Evolutionary conservation across 2,329 filamentous ascomycete species (phyloP).

Genomic region (Trichoderma harzianum): DNA sequence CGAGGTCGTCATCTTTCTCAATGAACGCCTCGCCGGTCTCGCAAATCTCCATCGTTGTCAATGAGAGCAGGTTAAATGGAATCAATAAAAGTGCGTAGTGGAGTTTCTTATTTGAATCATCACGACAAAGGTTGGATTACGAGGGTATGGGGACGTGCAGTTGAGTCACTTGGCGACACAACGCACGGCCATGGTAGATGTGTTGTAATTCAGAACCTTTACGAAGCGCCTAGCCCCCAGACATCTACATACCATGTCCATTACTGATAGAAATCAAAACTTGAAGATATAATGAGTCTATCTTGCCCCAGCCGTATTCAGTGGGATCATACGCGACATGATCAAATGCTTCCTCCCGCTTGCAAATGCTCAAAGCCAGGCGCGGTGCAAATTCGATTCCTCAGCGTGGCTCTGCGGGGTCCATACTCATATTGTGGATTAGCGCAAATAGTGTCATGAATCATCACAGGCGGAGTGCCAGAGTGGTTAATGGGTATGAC

Average conservation of each 20-base stretch:
- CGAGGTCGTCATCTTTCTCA: too few relatives aligned
- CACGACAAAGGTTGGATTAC: too few relatives aligned
- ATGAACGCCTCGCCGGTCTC: too few relatives aligned
- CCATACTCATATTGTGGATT: neutral
- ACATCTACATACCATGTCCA: neutral
- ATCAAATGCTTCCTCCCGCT: neutral
- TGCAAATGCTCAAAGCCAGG: neutral
- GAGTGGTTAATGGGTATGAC: slow-evolving; percentile 20
- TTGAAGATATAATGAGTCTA: neutral
- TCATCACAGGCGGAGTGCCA: slow-evolving; percentile 14
- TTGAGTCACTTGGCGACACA: too few relatives aligned
- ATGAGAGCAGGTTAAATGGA: too few relatives aligned
- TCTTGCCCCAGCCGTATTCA: neutral
- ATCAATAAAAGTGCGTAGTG: too few relatives aligned
- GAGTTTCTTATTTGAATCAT: too few relatives aligned
- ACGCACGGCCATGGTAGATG: too few relatives aligned
- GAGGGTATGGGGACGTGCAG: too few relatives aligned
- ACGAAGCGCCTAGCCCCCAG: too few relatives aligned
- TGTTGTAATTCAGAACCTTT: neutral
- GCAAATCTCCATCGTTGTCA: too few relatives aligned
- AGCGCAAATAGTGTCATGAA: neutral
- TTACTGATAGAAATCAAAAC: neutral
- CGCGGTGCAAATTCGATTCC: neutral
- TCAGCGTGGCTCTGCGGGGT: too few relatives aligned
- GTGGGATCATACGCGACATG: neutral